Conservation (phyloP, 345 rosid genomes). For the Physaria fendleri region DNA sequence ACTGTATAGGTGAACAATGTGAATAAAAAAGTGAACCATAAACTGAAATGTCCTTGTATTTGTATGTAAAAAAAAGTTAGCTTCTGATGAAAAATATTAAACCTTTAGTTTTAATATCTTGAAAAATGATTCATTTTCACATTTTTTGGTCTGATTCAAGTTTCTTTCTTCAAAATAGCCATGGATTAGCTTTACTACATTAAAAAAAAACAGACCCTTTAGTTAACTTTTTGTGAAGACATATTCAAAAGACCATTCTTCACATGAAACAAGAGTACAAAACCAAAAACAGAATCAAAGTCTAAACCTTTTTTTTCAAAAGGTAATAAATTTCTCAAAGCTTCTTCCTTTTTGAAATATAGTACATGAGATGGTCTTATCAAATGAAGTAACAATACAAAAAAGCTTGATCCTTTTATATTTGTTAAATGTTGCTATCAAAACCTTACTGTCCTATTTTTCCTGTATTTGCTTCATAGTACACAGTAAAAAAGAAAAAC, state of each 20-base stretch:
- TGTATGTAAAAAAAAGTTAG: neutral
- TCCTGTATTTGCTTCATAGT: constrained; percentile 6
- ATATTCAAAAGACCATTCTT: neutral
- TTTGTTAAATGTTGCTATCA: constrained; percentile 31
- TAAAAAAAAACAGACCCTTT: neutral
- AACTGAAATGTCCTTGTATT: neutral
- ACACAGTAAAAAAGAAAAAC: constrained; percentile 22
- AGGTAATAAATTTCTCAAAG: constrained; percentile 15
- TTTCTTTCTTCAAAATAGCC: no score
- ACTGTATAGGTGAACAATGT: neutral
- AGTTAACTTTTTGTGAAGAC: neutral
- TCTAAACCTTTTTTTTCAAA: neutral
- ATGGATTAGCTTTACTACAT: neutral
- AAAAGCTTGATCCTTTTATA: neutral
- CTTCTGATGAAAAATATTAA: neutral
- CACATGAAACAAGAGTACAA: constrained; percentile 22
- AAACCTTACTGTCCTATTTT: constrained; percentile 15
- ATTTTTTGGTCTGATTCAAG: no score
- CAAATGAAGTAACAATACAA: neutral
- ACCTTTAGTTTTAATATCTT: neutral
- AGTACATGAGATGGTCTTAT: constrained; percentile 2
- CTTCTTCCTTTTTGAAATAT: constrained; percentile 1
- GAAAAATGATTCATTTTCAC: no score
- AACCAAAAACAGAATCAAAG: constrained; percentile 23
- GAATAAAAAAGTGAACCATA: neutral